phyloP scores from a whole-genome alignment of 176 grass and related monocot species.

The Avena atlantica region DNA sequence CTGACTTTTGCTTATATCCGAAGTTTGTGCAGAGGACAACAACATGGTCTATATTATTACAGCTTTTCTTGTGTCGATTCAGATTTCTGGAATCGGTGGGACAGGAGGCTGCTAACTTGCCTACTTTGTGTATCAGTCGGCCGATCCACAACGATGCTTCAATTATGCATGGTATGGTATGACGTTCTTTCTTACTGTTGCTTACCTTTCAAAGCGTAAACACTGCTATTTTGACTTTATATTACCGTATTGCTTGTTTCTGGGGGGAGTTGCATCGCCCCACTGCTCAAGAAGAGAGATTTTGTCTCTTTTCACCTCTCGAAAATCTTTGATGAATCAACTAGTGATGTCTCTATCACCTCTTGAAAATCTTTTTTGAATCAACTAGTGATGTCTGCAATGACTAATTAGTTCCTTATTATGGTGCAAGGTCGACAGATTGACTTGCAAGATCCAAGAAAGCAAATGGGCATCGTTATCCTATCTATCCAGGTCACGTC shows the following conservation, averaged over 20 bases:
- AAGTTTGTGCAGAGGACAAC: slow-evolving; percentile 33
- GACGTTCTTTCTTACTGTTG: neutral
- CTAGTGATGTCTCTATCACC: neutral
- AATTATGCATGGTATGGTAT: slow-evolving; percentile 6
- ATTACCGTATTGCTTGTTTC: neutral
- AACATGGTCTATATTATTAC: slow-evolving; percentile 27
- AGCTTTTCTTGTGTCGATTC: neutral
- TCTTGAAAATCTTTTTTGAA: neutral
- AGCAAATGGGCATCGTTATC: neutral
- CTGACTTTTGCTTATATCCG: slow-evolving; percentile 34
- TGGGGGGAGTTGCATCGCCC: neutral
- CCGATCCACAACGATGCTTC: slow-evolving; percentile 1
- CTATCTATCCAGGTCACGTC: slow-evolving; percentile 30
- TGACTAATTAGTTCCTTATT: neutral
- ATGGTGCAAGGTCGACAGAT: neutral
- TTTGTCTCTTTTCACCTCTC: neutral
- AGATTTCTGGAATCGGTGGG: slow-evolving; percentile 5
- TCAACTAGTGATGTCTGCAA: neutral
- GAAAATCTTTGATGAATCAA: neutral
- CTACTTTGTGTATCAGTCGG: neutral
- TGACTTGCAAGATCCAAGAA: slow-evolving; percentile 25
- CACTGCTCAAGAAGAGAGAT: neutral
- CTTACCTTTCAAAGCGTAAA: neutral
- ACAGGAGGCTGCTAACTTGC: slow-evolving; percentile 18
- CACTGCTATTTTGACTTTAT: neutral